Evolutionary conservation across 2,329 filamentous ascomycete genomes (phyloP).

Genomic region (Ascochyta viciae-villosae): DNA sequence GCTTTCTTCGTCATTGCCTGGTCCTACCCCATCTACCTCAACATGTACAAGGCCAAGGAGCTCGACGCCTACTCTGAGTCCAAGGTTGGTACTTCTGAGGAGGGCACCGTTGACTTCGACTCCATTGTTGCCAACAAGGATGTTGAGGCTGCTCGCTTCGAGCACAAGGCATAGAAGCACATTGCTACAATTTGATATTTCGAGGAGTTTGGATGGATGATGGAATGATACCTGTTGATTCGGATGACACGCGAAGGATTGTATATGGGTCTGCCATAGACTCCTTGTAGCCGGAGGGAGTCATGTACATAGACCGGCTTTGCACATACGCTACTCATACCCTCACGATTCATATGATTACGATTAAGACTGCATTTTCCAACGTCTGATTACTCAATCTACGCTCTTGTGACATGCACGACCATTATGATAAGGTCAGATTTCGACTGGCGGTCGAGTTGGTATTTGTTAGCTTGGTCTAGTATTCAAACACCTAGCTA

Average conservation of each 20-base stretch:
- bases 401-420: too few species aligned
- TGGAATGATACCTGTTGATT: conserved; percentile 11
- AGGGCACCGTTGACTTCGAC: conserved; percentile 34
- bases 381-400: too few species aligned
- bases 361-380: background rate
- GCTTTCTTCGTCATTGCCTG: conserved; percentile 45
- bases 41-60: conserved; percentile 43
- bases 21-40: conserved; percentile 48
- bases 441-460: too few species aligned
- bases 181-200: background rate
- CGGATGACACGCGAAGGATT: background rate
- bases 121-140: conserved; percentile 36
- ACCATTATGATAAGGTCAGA: too few species aligned
- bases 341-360: conserved; percentile 13
- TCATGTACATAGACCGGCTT: conserved; percentile 18
- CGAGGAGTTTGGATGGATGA: conserved; percentile 4
- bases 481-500: too few species aligned
- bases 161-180: conserved; percentile 19
- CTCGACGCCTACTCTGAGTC: conserved; percentile 46
- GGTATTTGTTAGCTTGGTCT: too few species aligned
- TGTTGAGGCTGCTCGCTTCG: conserved; percentile 30
- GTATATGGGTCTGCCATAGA: conserved; percentile 1
- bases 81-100: conserved; percentile 35
- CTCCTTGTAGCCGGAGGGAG: conserved; percentile 9
- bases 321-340: conserved; percentile 20